phyloP scores from a whole-genome alignment of 345 rosid species.

The Acer saccharum region DNA sequence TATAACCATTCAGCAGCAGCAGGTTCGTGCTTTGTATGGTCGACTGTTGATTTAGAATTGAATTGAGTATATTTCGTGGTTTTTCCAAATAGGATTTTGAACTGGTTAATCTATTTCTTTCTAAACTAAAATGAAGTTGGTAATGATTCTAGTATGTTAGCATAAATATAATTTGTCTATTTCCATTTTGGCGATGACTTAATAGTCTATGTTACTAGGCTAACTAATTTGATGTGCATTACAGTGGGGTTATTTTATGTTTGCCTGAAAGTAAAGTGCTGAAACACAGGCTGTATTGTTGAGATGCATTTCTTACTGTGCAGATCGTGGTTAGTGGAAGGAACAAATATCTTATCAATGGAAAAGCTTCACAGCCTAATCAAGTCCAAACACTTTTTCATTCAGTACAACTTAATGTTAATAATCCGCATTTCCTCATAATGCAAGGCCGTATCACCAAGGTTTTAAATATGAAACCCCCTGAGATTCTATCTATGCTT shows the following conservation, averaged over 20 bases:
- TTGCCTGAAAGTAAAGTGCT: neutral
- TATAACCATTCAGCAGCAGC: too few relatives aligned
- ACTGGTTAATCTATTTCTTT: too few relatives aligned
- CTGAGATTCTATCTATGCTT: slow-evolving; percentile 94
- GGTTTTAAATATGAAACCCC: slow-evolving; percentile 97
- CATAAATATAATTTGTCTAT: too few relatives aligned
- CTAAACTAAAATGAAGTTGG: too few relatives aligned
- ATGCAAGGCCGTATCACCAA: slow-evolving; percentile 99
- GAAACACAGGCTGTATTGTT: neutral
- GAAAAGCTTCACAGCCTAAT: slow-evolving; percentile 75
- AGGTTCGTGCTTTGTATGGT: too few relatives aligned
- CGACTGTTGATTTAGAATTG: too few relatives aligned
- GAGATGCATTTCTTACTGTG: slow-evolving; percentile 15
- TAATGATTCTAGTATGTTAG: too few relatives aligned
- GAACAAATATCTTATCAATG: slow-evolving; percentile 79
- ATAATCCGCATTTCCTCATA: slow-evolving; percentile 98
- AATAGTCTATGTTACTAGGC: too few relatives aligned
- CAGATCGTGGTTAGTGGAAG: slow-evolving; percentile 95
- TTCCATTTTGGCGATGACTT: too few relatives aligned
- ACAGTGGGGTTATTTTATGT: neutral
- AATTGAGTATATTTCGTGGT: too few relatives aligned
- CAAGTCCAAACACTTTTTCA: slow-evolving; percentile 96
- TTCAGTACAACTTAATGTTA: slow-evolving; percentile 95
- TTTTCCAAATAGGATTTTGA: too few relatives aligned
- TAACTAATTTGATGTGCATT: neutral